These are phyloP conservation scores for Pichia nakasei DNA, from an alignment of 805 yeast genomes.

Conservation along the genomic window DNA sequence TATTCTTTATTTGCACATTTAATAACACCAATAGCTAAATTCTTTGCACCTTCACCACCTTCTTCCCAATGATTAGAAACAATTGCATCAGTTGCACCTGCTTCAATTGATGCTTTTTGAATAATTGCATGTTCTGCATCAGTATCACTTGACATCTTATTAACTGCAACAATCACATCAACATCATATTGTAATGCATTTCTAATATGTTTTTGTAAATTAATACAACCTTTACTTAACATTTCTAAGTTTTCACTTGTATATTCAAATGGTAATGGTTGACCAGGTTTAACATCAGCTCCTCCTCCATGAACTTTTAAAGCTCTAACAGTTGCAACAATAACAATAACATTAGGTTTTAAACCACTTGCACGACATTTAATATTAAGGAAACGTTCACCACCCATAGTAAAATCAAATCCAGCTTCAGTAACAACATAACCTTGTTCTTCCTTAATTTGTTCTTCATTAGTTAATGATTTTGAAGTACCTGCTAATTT, in stretches of 20 bases:
- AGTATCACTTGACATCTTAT: constrained; percentile 77
- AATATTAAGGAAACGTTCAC: constrained; percentile 92
- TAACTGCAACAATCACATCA: constrained; percentile 93
- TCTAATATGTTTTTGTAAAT: constrained; percentile 81
- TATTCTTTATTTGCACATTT: constrained; percentile 47
- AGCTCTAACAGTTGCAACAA: constrained; percentile 96
- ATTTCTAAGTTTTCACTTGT: constrained; percentile 71
- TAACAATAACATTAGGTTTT: constrained; percentile 80
- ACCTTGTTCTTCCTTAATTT: constrained; percentile 43
- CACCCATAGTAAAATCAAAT: constrained; percentile 98
- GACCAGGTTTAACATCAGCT: constrained; percentile 93
- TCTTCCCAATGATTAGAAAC: constrained; percentile 91
- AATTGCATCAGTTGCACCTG: constrained; percentile 93
- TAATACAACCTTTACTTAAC: constrained; percentile 72
- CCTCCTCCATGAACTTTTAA: constrained; percentile 96
- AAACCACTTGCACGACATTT: constrained; percentile 90
- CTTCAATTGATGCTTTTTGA: constrained; percentile 68
- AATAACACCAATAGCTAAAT: constrained; percentile 76
- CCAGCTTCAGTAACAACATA: constrained; percentile 97
- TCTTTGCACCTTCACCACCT: constrained; percentile 88
- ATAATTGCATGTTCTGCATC: constrained; percentile 72
- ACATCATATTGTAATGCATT: constrained; percentile 80
- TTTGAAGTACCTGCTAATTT: constrained; percentile 71
- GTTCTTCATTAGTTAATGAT: constrained; percentile 26
- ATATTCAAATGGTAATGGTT: constrained; percentile 74